These are phyloP conservation scores for Orbilia javanica DNA, from an alignment of 2,329 filamentous ascomycete species.

Conservation along the genomic window DNA sequence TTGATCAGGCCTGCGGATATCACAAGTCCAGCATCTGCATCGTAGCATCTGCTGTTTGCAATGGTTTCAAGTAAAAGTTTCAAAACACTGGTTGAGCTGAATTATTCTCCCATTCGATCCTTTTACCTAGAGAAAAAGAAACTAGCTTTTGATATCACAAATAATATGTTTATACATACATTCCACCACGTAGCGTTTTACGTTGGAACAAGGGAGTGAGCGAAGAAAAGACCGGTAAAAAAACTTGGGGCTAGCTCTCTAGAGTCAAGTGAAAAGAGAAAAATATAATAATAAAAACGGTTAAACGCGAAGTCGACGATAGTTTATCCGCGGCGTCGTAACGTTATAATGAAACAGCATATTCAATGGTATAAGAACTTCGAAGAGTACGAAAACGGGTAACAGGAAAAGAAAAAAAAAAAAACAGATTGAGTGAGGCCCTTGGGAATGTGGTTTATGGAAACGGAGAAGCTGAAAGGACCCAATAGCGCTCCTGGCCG, in stretches of 20 bases:
- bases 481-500: conserved; percentile 41
- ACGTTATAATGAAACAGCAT: conserved; percentile 4
- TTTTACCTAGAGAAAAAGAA: neutral
- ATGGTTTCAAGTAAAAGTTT: too few relatives aligned
- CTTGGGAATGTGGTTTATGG: neutral
- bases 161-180: conserved; percentile 45
- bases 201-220: conserved; percentile 17
- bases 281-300: neutral
- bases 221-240: conserved; percentile 2
- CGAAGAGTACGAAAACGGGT: neutral
- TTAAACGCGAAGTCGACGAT: neutral
- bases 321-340: conserved; percentile 4
- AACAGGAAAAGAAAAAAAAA: neutral
- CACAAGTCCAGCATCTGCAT: too few relatives aligned
- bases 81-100: too few relatives aligned
- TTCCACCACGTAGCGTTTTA: neutral
- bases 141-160: conserved; percentile 31
- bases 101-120: neutral
- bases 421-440: neutral
- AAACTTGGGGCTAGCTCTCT: conserved; percentile 11
- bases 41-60: too few relatives aligned
- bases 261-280: conserved; percentile 17
- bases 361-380: conserved; percentile 20
- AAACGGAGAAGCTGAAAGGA: conserved; percentile 25
- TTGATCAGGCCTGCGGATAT: too few relatives aligned